These are phyloP conservation scores for Wickerhamiella dianesei DNA, from an alignment of 805 yeast genomes.

Conservation along the genomic window DNA sequence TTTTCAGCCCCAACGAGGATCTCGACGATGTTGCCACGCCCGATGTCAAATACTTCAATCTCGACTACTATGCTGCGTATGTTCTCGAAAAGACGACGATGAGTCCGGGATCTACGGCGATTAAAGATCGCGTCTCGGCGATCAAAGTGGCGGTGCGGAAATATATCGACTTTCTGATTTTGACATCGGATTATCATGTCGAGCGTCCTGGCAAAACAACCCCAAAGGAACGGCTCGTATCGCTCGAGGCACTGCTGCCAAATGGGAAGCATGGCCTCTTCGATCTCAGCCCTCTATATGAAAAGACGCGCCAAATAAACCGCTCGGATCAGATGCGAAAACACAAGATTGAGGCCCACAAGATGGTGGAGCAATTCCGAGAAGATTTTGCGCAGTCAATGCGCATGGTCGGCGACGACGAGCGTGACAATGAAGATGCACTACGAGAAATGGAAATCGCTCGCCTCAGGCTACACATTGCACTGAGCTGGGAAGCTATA, in stretches of 20 bases:
- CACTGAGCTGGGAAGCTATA: conserved; percentile 8
- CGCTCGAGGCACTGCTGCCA: conserved; percentile 7
- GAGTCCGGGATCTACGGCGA: conserved; percentile 8
- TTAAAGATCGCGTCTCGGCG: conserved; percentile 13
- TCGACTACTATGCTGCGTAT: conserved; percentile 47
- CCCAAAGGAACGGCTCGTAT: background rate
- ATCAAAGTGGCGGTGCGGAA: conserved; percentile 14
- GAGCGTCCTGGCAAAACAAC: no score
- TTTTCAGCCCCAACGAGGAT: conserved; percentile 62
- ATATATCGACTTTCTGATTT: conserved; percentile 19
- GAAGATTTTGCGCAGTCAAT: background rate
- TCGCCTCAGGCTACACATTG: conserved; percentile 5
- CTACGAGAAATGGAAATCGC: conserved; percentile 5
- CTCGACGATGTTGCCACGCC: conserved; percentile 54
- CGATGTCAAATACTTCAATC: conserved; percentile 44
- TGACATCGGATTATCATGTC: conserved; percentile 17
- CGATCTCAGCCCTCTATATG: background rate
- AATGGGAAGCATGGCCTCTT: conserved; percentile 9
- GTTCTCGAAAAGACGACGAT: conserved; percentile 23
- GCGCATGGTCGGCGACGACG: background rate
- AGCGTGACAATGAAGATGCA: conserved; percentile 5
- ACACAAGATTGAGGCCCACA: background rate
- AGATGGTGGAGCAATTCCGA: background rate
- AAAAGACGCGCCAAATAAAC: background rate
- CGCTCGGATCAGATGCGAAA: background rate